phyloP scores from a whole-genome alignment of 768 basidiomycete genomes.

The Pleurotus tuoliensis region DNA sequence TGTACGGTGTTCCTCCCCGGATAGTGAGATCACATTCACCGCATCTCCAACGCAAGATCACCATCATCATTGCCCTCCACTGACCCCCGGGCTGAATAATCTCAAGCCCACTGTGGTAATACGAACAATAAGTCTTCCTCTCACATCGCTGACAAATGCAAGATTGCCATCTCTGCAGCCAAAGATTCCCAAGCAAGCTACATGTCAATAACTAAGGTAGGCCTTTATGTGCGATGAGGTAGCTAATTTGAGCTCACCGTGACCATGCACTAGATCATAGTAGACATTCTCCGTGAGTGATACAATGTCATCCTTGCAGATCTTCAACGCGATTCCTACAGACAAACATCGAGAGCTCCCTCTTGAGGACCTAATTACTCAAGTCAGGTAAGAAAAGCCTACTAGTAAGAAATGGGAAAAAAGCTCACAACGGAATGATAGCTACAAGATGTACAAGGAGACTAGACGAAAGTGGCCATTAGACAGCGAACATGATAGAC shows the following conservation, averaged over 20 bases:
- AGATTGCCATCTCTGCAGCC: not conserved
- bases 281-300: not conserved
- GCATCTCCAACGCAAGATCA: not conserved
- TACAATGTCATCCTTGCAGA: not conserved
- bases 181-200: not conserved
- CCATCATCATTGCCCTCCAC: not conserved
- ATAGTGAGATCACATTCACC: not conserved
- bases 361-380: not conserved
- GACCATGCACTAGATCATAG: not conserved
- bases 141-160: not conserved
- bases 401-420: not conserved
- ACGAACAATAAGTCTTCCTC: not conserved
- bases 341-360: not conserved
- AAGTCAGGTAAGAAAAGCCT: not conserved
- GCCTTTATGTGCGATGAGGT: not conserved
- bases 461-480: too few relatives aligned
- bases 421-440: not conserved
- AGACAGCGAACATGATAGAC: too few relatives aligned
- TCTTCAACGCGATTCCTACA: not conserved
- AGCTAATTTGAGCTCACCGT: not conserved
- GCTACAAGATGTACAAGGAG: not conserved
- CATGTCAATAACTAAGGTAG: not conserved
- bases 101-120: not conserved
- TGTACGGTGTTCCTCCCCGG: not conserved
- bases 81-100: not conserved